Evolutionary conservation across 768 basidiomycete species (phyloP), one percentile per base, ranked within the genome.

Genomic region (Amanita phalloides): DNA sequence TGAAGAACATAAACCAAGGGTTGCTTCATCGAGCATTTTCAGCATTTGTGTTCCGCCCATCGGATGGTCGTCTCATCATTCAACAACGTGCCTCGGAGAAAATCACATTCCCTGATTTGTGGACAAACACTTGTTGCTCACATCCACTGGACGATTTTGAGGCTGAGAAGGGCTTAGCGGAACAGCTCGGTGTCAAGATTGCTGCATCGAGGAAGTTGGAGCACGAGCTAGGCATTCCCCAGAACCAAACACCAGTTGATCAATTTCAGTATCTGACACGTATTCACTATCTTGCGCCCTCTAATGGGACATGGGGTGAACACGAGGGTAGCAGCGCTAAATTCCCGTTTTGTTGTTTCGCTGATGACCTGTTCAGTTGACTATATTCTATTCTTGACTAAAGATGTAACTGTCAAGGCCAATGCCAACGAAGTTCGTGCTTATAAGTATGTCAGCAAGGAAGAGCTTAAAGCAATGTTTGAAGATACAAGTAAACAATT

Each of bases 101-200:
- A 74, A 99, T 99, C 63, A 99, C 96, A 6, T 99, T 99, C 72
- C 96, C 96, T 4, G 78, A 90, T 60, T 93, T 97, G 93, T 99
- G 96, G 96, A 99, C 96, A 30, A 99, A 99, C 68, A 98, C 96
- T 6, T 99, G 96, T 66, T 99, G 95, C 71, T 93, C 90, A 21
- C 95, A 99, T 64, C 95, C 95, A 14, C 74, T 99, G 46, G 84
- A 90, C 59, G 96, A 98, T 68, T 90, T 92, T 57, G 86, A 84
- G 55, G 77, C 80, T 57, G 86, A 92, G 69, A 90, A 84, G 70
- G 65, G 81, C 6, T 87, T 89, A 67, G 59, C 70, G 57, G 78
- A 81, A 33, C 88, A 96, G 64, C 72, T 78, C 61, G 94, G 94
- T 49, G 94, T 96, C 28, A 77, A 83, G 46, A 68, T 82, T 33